These are phyloP conservation scores for Cercospora beticola DNA, from an alignment of 2,329 filamentous ascomycete species.

Conservation along the genomic window DNA sequence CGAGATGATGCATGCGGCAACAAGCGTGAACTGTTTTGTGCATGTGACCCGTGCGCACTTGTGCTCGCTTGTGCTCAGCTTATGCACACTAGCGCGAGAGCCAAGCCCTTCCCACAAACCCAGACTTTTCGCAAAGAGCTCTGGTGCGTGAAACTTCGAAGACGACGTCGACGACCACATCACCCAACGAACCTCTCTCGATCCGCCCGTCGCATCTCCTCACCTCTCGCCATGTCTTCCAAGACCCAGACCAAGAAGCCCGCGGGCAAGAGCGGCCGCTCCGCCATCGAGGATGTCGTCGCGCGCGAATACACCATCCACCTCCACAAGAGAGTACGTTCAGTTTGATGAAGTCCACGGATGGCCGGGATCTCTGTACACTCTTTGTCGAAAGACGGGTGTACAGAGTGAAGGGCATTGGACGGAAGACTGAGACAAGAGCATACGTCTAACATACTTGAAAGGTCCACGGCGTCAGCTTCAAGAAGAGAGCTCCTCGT, in stretches of 20 bases:
- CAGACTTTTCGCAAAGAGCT: neutral
- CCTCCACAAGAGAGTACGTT: slow-evolving; percentile 97
- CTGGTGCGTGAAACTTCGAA: slow-evolving; percentile 1
- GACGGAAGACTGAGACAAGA: slow-evolving; percentile 65
- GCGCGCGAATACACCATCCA: slow-evolving; percentile 99
- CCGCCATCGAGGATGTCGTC: slow-evolving; percentile 98
- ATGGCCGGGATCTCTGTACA: slow-evolving; percentile 42
- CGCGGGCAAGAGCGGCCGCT: slow-evolving; percentile 69
- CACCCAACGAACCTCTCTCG: slow-evolving; percentile 18
- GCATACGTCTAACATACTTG: slow-evolving; percentile 38
- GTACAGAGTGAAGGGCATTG: slow-evolving; percentile 46
- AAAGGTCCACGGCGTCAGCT: slow-evolving; percentile 92
- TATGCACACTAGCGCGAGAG: neutral
- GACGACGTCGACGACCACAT: slow-evolving; percentile 16
- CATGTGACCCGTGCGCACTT: slow-evolving; percentile 1
- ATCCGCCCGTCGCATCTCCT: slow-evolving; percentile 14
- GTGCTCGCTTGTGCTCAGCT: neutral
- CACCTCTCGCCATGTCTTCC: slow-evolving; percentile 42
- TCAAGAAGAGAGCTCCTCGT: slow-evolving; percentile 99
- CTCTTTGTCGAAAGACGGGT: slow-evolving; percentile 4
- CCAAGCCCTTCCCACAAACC: neutral
- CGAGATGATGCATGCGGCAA: neutral
- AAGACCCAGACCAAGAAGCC: slow-evolving; percentile 56
- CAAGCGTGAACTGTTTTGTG: neutral
- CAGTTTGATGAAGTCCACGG: slow-evolving; percentile 72